Conservation (phyloP, 495 filamentous ascomycete species). For the Penicillium crystallinum region DNA sequence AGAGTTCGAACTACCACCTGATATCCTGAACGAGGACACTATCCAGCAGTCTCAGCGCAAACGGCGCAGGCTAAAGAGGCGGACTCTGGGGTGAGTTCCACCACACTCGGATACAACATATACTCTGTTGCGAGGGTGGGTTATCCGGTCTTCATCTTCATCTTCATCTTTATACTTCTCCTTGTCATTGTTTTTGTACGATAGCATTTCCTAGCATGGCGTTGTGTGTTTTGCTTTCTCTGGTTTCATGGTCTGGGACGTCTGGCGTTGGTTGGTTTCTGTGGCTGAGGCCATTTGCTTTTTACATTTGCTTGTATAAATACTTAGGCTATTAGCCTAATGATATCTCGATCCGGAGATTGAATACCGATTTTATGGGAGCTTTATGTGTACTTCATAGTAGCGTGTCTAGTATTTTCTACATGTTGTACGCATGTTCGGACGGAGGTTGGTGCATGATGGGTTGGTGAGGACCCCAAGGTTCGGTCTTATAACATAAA, state of each 20-base stretch:
- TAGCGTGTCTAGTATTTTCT: too few species aligned
- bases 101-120: not conserved
- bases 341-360: not conserved
- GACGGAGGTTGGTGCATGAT: too few species aligned
- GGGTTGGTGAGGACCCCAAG: too few species aligned
- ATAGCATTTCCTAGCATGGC: slow-evolving; percentile 25
- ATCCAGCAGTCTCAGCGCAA: slow-evolving; percentile 61
- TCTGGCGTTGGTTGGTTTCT: not conserved
- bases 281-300: not conserved
- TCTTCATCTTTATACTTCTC: not conserved
- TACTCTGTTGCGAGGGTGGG: not conserved
- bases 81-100: slow-evolving; percentile 21
- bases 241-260: not conserved
- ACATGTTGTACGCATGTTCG: too few species aligned
- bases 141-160: not conserved
- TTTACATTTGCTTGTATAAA: not conserved
- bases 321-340: not conserved
- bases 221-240: not conserved
- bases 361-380: not conserved
- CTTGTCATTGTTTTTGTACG: slow-evolving; percentile 15
- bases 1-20: slow-evolving; percentile 71
- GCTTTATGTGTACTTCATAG: too few species aligned
- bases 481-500: too few species aligned
- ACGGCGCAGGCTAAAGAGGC: slow-evolving; percentile 43
- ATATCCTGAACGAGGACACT: slow-evolving; percentile 62